Base-by-base conservation (phyloP, 106 monocot species). In the Acorus gramineus region DNA sequence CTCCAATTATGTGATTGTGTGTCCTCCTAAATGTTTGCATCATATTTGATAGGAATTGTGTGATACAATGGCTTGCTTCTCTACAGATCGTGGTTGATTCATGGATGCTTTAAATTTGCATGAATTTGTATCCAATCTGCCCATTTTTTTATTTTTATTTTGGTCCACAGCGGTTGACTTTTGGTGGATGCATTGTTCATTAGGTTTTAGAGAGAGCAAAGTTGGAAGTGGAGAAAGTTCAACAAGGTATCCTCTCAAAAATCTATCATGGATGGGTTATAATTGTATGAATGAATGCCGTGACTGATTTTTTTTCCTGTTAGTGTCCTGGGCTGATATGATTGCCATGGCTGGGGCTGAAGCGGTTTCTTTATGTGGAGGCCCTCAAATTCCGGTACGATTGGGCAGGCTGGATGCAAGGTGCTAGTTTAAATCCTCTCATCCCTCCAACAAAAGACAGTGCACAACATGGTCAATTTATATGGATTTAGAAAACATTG, bases 241-340 rank as follows among this genome's bases (percentile, higher is more conserved):
- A 73, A 46, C 67, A 80, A 76, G 82, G 89, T 90, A 86, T 46
- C 45, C 52, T 42, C 49, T 49, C 59, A 63, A 14, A 46, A 43
- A 6, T 56, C 42, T 43, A 53, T 53, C 14, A 49, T 59, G 6
- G 6, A 53, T 14, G 11, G 9, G 51, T 69, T 55, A 1, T 44
- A 58, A 46, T 74, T 55, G 54, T 46, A 13, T 5, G n/a, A 50
- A 49, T 75, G 50, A 6, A 46, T 57, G 4, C 61, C 57, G n/a
- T 48, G 46, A 70, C 4, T 28, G 28, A 10, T 28, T 48, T 65
- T 60, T 67, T 56, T 54, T 53, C 51, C n/a, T 77, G 5, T 13
- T 63, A 95, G 94, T 90, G n/a, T 86, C 94, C 42, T 95, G 94
- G 94, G 89, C 94, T 42, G 94, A 95, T 60, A 60, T 95, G 66